These are phyloP conservation scores for Hondaea fermentalgiana DNA, from an alignment of 108 stramenopile genomes.

Conservation along the genomic window DNA sequence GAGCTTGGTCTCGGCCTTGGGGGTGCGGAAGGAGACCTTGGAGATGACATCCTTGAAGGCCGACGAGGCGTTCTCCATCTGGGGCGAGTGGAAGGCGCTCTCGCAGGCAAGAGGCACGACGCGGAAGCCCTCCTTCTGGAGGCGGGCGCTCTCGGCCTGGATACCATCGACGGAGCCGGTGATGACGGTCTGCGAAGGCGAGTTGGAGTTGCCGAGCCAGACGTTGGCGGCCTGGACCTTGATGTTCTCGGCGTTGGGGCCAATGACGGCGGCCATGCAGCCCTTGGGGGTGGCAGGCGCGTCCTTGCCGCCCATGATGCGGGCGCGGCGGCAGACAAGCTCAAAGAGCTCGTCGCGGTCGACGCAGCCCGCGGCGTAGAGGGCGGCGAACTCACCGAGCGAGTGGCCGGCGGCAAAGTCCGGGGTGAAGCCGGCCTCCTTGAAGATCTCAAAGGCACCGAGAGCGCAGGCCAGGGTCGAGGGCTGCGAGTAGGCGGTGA, in stretches of 20 bases:
- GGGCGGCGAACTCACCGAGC: background rate
- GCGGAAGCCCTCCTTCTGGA: background rate
- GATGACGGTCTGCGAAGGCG: background rate
- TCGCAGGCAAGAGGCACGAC: background rate
- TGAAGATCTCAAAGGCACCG: background rate
- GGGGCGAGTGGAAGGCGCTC: background rate
- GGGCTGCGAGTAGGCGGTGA: background rate
- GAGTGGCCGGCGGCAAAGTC: background rate
- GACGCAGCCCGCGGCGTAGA: background rate
- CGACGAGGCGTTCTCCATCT: background rate
- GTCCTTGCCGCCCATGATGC: background rate
- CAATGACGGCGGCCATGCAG: background rate
- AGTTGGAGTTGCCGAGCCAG: constrained; percentile 4
- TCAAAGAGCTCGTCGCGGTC: background rate
- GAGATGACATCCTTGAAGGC: background rate
- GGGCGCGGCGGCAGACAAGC: background rate
- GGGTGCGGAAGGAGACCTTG: background rate
- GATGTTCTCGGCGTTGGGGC: background rate
- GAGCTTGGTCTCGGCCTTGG: background rate
- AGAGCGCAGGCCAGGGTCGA: background rate
- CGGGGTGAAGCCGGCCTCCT: background rate
- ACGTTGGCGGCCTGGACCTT: background rate
- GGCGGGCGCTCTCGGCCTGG: background rate
- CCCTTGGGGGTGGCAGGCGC: background rate
- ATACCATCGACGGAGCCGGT: background rate